Conservation (phyloP, 2,329 filamentous ascomycete species). For the Venturiaceae sp. region DNA sequence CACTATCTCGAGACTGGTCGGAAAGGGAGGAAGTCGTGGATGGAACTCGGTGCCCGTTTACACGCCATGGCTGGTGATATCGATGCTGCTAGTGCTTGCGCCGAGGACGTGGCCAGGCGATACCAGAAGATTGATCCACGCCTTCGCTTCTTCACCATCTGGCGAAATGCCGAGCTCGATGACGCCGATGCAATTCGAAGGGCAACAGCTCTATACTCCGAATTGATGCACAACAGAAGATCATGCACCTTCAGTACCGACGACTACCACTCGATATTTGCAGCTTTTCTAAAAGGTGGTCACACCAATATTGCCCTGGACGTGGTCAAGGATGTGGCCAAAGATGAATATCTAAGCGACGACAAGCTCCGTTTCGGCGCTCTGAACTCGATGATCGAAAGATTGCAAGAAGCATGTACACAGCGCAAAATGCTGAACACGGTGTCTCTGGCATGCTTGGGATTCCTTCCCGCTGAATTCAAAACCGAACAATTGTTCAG, state of each 20-base stretch:
- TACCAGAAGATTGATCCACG: slow-evolving; percentile 50
- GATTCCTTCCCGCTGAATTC: not conserved
- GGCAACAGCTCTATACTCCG: not conserved
- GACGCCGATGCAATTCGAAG: not conserved
- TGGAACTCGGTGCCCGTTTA: slow-evolving; percentile 2
- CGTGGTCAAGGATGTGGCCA: not conserved
- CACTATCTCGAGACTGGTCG: not conserved
- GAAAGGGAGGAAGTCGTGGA: not conserved
- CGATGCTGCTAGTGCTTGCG: not conserved
- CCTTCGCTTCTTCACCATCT: not conserved
- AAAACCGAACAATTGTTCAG: not conserved
- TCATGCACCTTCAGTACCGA: not conserved
- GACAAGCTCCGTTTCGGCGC: not conserved
- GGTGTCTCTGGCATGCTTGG: not conserved
- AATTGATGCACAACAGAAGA: not conserved
- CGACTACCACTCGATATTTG: slow-evolving; percentile 5
- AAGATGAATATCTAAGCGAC: not conserved
- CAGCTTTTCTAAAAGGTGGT: not conserved
- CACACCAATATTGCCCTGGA: not conserved
- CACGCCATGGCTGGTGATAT: slow-evolving; percentile 1
- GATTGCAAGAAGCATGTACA: not conserved
- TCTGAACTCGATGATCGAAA: not conserved
- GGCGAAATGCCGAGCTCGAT: not conserved
- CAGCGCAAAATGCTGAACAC: not conserved
- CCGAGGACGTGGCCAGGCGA: slow-evolving; percentile 61